Conservation (phyloP, 2,329 filamentous ascomycete species). For the Calonectria ilicicola region DNA sequence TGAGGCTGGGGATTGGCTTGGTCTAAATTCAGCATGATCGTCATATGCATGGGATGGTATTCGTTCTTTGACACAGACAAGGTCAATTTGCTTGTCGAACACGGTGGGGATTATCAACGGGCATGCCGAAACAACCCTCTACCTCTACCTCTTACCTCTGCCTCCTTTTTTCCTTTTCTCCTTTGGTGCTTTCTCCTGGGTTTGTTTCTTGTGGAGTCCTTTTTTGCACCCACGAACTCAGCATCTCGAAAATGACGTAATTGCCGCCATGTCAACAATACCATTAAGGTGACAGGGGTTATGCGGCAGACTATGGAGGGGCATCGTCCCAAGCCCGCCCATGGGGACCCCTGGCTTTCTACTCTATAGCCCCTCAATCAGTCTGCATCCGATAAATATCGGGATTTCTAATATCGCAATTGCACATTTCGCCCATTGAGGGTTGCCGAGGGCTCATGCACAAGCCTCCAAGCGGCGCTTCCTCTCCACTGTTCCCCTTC, state of each 20-base stretch:
- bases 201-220: conserved; percentile 1
- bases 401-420: conserved; percentile 23
- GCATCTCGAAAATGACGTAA: conserved; percentile 20
- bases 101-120: background rate
- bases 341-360: background rate
- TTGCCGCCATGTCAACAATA: conserved; percentile 9
- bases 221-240: background rate
- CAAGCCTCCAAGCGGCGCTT: conserved; percentile 27
- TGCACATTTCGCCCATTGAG: conserved; percentile 23
- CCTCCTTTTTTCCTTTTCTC: background rate
- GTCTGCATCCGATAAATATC: conserved; percentile 13
- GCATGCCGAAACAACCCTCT: background rate
- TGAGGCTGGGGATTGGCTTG: background rate
- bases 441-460: conserved; percentile 19
- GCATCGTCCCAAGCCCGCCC: conserved; percentile 1
- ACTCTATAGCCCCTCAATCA: background rate
- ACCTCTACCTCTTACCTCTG: background rate
- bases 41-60: background rate
- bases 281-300: background rate
- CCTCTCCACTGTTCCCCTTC: conserved; percentile 15
- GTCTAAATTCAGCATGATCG: conserved; percentile 2
- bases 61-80: background rate
- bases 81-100: background rate
- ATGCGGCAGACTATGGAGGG: background rate
- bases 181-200: background rate